A percentile compares a stretch with the other conserved stretches of the same genome.
Evolutionary conservation across 176 grass and related monocot species (phyloP).

Genomic region (Urochloa ruziziensis): DNA sequence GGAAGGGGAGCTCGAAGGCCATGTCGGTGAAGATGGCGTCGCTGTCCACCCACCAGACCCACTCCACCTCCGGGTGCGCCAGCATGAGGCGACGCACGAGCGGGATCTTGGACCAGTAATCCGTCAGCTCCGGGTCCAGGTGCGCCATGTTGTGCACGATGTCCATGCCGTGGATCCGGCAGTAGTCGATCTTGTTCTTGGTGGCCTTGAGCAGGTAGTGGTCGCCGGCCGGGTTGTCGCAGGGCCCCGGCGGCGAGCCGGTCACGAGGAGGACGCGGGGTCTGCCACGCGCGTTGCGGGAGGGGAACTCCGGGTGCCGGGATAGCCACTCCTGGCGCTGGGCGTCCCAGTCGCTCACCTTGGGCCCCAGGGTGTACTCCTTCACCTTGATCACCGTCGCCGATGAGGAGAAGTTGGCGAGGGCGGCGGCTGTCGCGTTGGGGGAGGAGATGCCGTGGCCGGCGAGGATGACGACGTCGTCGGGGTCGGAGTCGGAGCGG

Average conservation of each 20-base stretch:
- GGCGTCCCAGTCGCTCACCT: conserved; percentile 46
- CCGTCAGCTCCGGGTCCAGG: conserved; percentile 38
- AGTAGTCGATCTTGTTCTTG: conserved; percentile 94
- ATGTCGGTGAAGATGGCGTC: conserved; percentile 86
- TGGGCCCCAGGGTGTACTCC: conserved; percentile 57
- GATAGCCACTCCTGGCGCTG: conserved; percentile 42
- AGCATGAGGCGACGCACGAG: conserved; percentile 73
- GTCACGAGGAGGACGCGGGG: conserved; percentile 56
- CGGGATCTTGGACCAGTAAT: conserved; percentile 68
- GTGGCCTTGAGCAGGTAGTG: conserved; percentile 77
- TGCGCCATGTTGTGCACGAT: conserved; percentile 74
- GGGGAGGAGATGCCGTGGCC: background rate
- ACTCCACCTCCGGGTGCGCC: conserved; percentile 82
- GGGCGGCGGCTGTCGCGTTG: background rate
- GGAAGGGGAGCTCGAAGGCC: conserved; percentile 65
- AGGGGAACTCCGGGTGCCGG: conserved; percentile 42
- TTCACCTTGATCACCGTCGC: background rate
- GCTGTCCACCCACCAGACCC: conserved; percentile 88
- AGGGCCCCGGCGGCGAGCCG: conserved; percentile 65
- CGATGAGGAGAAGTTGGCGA: conserved; percentile 32
- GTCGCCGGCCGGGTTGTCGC: conserved; percentile 69
- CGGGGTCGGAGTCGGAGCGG: conserved; percentile 60
- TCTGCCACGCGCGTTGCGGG: conserved; percentile 2
- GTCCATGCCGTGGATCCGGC: conserved; percentile 78
- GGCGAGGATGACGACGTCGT: background rate